A percentile compares a stretch with the other conserved stretches of the same genome.
Evolutionary conservation across 2,329 filamentous ascomycete genomes (phyloP).

Genomic region (Monosporascus cannonballus): DNA sequence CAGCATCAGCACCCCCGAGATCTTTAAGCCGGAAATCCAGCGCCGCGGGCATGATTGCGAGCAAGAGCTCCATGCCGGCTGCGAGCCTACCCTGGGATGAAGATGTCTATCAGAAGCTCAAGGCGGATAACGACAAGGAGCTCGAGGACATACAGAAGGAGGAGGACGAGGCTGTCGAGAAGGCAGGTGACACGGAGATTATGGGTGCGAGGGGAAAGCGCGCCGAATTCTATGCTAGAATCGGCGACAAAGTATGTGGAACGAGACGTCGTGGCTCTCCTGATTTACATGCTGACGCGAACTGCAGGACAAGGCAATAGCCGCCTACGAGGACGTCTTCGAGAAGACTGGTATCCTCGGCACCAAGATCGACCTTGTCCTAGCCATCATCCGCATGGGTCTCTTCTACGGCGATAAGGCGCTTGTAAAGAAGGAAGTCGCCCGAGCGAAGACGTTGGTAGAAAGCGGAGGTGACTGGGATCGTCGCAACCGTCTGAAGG

Average conservation of each 20-base stretch:
- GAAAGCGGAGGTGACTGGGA: constrained; percentile 98
- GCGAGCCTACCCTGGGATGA: constrained; percentile 87
- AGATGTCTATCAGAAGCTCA: constrained; percentile 70
- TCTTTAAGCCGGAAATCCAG: constrained; percentile 63
- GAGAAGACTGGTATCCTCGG: constrained; percentile 97
- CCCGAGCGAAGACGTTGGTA: constrained; percentile 82
- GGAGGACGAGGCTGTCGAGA: constrained; percentile 90
- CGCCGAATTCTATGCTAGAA: constrained; percentile 91
- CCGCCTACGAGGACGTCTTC: constrained; percentile 85
- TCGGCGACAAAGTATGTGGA: constrained; percentile 79
- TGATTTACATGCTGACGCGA: constrained; percentile 9
- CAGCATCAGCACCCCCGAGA: constrained; percentile 42
- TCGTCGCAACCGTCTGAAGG: constrained; percentile 94
- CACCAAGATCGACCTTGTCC: constrained; percentile 93
- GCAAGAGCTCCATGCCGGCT: constrained; percentile 56
- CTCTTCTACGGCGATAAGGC: constrained; percentile 94
- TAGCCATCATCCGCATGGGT: constrained; percentile 92
- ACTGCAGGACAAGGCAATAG: constrained; percentile 81
- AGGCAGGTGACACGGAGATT: constrained; percentile 93
- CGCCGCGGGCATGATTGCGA: constrained; percentile 69
- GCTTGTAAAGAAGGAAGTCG: constrained; percentile 88
- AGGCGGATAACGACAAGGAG: constrained; percentile 72
- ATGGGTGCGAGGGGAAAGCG: constrained; percentile 88
- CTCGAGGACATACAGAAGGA: constrained; percentile 74
- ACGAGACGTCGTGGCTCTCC: neutral